A percentile compares a stretch with the other conserved stretches of the same genome.
Conservation (phyloP, 768 basidiomycete species). For the Hebeloma cylindrosporum region DNA sequence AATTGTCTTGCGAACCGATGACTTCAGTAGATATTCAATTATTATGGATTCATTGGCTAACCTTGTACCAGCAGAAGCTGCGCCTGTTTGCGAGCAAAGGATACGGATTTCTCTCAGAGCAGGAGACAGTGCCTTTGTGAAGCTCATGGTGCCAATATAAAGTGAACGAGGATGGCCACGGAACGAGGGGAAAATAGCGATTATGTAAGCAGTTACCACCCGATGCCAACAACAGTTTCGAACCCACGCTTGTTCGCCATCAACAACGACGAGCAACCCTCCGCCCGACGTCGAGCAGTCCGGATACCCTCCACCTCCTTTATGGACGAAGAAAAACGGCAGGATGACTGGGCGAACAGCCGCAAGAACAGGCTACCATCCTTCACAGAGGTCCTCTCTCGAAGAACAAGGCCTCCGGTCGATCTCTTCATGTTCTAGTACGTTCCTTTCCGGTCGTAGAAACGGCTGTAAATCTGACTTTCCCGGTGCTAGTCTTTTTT, state of each 20-base stretch:
- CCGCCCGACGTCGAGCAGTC: too few species aligned
- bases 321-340: conserved; percentile 57
- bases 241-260: conserved; percentile 27
- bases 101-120: conserved; percentile 79
- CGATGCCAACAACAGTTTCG: conserved; percentile 31
- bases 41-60: conserved; percentile 30
- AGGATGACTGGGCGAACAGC: conserved; percentile 74
- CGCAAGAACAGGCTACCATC: conserved; percentile 81
- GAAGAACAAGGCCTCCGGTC: conserved; percentile 90
- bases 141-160: conserved; percentile 38
- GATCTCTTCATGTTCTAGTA: conserved; percentile 99
- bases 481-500: conserved; percentile 68
- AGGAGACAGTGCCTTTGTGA: conserved; percentile 74
- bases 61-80: conserved; percentile 81
- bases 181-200: conserved; percentile 14
- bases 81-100: conserved; percentile 74
- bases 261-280: conserved; percentile 22
- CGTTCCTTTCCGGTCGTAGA: conserved; percentile 35
- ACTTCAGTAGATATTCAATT: conserved; percentile 7
- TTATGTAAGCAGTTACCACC: conserved; percentile 41
- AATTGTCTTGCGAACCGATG: conserved; percentile 57
- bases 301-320: too few species aligned
- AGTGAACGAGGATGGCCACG: conserved; percentile 12
- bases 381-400: conserved; percentile 86
- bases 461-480: not conserved